Conservation (phyloP, 2,329 filamentous ascomycete species). For the Paramyrothecium roridum region DNA sequence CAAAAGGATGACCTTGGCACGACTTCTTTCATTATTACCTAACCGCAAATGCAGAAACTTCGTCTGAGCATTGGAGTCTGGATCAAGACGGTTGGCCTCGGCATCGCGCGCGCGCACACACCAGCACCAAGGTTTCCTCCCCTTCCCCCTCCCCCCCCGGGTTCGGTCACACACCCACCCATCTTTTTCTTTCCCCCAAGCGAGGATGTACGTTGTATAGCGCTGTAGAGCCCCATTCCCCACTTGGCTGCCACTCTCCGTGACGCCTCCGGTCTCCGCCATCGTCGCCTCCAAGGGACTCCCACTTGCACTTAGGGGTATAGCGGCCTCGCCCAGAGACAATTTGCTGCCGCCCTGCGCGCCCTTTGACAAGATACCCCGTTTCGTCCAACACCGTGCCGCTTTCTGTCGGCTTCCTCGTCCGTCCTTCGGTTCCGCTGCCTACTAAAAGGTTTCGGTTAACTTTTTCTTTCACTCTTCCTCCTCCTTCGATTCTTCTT, state of each 20-base stretch:
- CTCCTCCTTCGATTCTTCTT: too few species aligned
- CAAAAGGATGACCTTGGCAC: too few species aligned
- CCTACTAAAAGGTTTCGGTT: too few species aligned
- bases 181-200: neutral
- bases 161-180: too few species aligned
- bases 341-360: conserved; percentile 1
- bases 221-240: neutral
- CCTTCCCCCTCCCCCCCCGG: too few species aligned
- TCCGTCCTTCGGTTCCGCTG: neutral
- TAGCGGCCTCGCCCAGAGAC: conserved; percentile 30
- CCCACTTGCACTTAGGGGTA: conserved; percentile 57
- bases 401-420: neutral
- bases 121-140: too few species aligned
- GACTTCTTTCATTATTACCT: too few species aligned
- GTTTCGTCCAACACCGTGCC: neutral
- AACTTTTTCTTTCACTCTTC: too few species aligned
- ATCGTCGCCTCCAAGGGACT: conserved; percentile 11
- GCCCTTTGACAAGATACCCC: conserved; percentile 1
- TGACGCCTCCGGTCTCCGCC: neutral
- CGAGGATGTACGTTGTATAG: too few species aligned
- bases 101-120: neutral
- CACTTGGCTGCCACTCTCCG: neutral
- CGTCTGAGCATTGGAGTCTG: too few species aligned
- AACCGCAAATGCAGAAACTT: too few species aligned
- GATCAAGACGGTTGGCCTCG: conserved; percentile 4